Conservation (phyloP, 1,139 yeast species). For the Geotrichum fermentans region DNA sequence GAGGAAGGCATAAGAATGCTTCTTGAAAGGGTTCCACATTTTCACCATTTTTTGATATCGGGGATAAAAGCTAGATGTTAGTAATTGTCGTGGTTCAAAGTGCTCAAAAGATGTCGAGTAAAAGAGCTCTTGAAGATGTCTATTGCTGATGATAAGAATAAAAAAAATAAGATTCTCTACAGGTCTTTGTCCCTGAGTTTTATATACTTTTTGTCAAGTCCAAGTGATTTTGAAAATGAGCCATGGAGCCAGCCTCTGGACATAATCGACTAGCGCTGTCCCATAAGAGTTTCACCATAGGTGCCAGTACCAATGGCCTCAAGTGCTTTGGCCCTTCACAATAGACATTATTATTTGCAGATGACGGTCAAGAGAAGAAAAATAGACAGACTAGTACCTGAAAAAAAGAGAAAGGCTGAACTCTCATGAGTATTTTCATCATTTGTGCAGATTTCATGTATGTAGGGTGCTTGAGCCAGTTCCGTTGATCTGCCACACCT, state of each 20-base stretch:
- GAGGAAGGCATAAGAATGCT: slow-evolving; percentile 3
- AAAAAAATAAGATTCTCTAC: neutral
- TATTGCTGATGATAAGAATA: neutral
- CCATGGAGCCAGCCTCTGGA: neutral
- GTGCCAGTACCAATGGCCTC: neutral
- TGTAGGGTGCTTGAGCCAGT: too few species aligned
- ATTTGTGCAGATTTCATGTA: too few species aligned
- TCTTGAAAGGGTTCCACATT: slow-evolving; percentile 15
- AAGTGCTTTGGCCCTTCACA: too few species aligned
- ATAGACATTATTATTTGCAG: neutral
- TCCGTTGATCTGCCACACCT: too few species aligned
- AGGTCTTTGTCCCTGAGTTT: neutral
- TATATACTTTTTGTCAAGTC: neutral
- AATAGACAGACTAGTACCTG: neutral
- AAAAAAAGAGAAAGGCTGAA: neutral
- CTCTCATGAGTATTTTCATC: too few species aligned
- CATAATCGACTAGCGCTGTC: neutral
- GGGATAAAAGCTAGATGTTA: slow-evolving; percentile 1
- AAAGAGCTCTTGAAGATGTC: neutral
- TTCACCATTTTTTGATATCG: neutral
- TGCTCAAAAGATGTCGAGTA: neutral
- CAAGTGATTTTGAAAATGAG: neutral
- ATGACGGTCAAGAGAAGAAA: neutral
- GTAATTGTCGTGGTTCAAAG: neutral
- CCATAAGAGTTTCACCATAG: neutral